Base-by-base conservation (phyloP, 805 yeast species). In the Metschnikowia sp. region DNA sequence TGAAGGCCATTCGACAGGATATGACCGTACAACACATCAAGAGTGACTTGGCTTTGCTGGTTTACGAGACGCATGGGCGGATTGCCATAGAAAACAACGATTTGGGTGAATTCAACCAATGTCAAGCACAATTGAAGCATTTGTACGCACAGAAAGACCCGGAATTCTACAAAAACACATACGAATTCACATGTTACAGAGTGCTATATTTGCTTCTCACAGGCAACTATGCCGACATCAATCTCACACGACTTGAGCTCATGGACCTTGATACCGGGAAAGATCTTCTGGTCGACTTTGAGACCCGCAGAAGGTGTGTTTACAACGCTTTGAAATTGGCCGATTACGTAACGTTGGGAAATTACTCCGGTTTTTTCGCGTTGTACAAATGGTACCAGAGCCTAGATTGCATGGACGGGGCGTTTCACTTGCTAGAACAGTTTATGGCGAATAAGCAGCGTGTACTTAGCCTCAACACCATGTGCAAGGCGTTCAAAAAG, bases 101-200 rank as follows among this genome's bases (percentile, higher is more conserved):
- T 64, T 68, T 92, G 52, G 97, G 97, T 9, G 98, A 94, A 64
- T 90, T 87, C 64, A 94, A 94, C 68, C 97, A 92, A 64, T 94
- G 98, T 63, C 96, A 87, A 64, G 81, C 95, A 12, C 88, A 89
- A 57, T 68, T 94, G 42, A 79, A 79, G 52, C 72, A 77, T 39
- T 69, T 91, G 22, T 91, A 85, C 60, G 19, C 64, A 67, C 41
- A 61, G 68, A n/a, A 56, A 54, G 31, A 42, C n/a, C 33, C 48
- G 5, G 35, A 7, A 9, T 43, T 12, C 38, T 48, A 44, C 26
- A 35, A 46, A 13, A 37, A 46, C 28, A 51, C 59, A 1, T 55
- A 49, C 39, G 97, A 91, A 60, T 88, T 88, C 58, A 65, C 81
- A 35, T 76, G 88, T 40, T 91, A 88, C 64, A 73, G 89, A 45